These are phyloP conservation scores for Grifola frondosa DNA, from an alignment of 1,284 basidiomycete genomes.

Conservation along the genomic window DNA sequence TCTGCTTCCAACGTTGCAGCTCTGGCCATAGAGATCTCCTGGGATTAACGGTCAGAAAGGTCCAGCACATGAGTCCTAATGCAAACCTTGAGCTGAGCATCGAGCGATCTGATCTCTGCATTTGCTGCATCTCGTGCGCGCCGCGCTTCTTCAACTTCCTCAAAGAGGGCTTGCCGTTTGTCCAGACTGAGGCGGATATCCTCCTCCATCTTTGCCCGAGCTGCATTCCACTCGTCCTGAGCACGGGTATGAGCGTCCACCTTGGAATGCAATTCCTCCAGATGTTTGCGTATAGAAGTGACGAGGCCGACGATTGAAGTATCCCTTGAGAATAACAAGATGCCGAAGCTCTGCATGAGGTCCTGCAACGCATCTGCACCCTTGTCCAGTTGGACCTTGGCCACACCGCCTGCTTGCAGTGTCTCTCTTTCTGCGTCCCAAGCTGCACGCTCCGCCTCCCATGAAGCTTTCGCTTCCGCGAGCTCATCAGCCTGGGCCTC, in stretches of 20 bases:
- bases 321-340: constrained; percentile 52
- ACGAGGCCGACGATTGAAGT: constrained; percentile 51
- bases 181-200: constrained; percentile 46
- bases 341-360: constrained; percentile 53
- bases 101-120: constrained; percentile 43
- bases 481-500: constrained; percentile 52
- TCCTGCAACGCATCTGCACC: constrained; percentile 44
- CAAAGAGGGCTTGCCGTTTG: constrained; percentile 46
- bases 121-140: constrained; percentile 55
- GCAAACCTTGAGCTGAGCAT: constrained; percentile 45
- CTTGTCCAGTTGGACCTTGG: constrained; percentile 49
- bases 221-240: constrained; percentile 46
- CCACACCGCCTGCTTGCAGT: constrained; percentile 49
- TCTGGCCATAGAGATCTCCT: constrained; percentile 26
- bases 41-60: neutral
- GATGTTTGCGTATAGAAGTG: constrained; percentile 51
- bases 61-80: too few relatives aligned
- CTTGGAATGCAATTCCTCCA: constrained; percentile 51
- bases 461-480: constrained; percentile 44
- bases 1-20: constrained; percentile 9
- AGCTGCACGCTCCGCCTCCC: constrained; percentile 52
- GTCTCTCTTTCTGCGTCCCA: constrained; percentile 55
- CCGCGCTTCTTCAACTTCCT: constrained; percentile 56
- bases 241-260: constrained; percentile 49
- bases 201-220: constrained; percentile 48